phyloP scores from a whole-genome alignment of 2,329 filamentous ascomycete species.

The Diaporthe ilicicola region DNA sequence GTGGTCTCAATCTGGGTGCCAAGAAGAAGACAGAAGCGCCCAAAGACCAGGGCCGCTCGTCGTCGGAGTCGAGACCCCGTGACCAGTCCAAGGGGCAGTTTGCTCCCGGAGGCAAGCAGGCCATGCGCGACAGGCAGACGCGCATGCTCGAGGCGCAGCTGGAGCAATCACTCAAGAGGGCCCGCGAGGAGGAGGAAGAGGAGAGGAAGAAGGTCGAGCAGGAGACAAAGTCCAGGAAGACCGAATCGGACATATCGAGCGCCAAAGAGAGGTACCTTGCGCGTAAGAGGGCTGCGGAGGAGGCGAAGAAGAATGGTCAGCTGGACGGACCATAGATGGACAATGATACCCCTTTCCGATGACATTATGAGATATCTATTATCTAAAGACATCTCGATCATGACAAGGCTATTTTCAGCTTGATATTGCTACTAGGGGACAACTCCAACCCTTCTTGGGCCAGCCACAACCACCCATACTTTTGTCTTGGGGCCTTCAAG shows the following conservation, averaged over 20 bases:
- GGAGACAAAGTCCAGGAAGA: conserved; percentile 80
- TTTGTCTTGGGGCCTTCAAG: too few relatives aligned
- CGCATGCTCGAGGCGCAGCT: conserved; percentile 83
- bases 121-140: conserved; percentile 78
- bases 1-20: conserved; percentile 76
- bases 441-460: too few relatives aligned
- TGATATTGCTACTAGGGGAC: too few relatives aligned
- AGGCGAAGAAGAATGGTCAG: conserved; percentile 64
- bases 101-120: conserved; percentile 65
- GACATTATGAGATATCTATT: too few relatives aligned
- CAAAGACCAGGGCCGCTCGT: conserved; percentile 41
- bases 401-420: too few relatives aligned
- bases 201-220: conserved; percentile 68
- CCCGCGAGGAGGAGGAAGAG: conserved; percentile 74
- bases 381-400: too few relatives aligned
- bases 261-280: conserved; percentile 83
- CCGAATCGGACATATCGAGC: conserved; percentile 76
- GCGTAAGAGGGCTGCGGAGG: conserved; percentile 77
- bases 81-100: conserved; percentile 48
- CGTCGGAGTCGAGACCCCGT: conserved; percentile 39
- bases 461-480: too few relatives aligned
- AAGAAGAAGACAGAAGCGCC: conserved; percentile 64
- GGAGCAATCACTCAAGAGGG: conserved; percentile 75
- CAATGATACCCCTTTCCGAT: conserved; percentile 29
- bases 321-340: conserved; percentile 35